Evolutionary conservation across 1,139 yeast species (phyloP), one percentile per base, ranked within the genome.

Genomic region (Taphrina communis): DNA sequence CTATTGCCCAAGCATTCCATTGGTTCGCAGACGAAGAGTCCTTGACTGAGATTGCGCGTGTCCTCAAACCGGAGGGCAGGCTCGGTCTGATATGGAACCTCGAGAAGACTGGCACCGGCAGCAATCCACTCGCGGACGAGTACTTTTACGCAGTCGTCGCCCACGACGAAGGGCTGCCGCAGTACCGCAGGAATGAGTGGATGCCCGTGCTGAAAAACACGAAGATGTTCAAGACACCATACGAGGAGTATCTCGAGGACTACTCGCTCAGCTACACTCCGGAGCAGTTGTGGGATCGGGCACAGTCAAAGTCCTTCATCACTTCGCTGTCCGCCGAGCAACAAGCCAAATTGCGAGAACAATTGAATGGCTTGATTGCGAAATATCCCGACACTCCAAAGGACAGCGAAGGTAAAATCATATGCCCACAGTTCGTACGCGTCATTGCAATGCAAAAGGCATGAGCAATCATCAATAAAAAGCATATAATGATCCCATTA

Each of bases 1-100:
- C 86, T n/a, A 77, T 84, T 12, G 89, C 90, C 0, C 90, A 87
- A 73, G 90, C 86, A 0, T 87, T 84, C 76, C 90, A 87, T 73
- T 87, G 90, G 90, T 87, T 87, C 76, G 82, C 86, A 17, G 87
- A 85, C 73, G 69, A 73, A 1, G 80, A 78, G 5, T 80, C 88
- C 1, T 75, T 87, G 51, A 76, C 78, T 68, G 90, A 87, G 74
- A 75, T 87, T 41, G 74, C 78, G 52, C 78, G 90, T 38, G 85
- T 86, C 0, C 78, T 87, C 72, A 84, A 83, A 73, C 87, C 88
- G 0, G 52, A 56, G 1, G 85, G 84, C 4, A 75, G 75, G 63
- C 78, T 87, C 41, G 89, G 87, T 0, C 75, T 86, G 66, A 82
- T 87, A 70, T 87, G 90, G 90, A 87, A 87, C 75, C 84, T 63